Evolutionary conservation across 2,329 filamentous ascomycete species (phyloP), one percentile per base, ranked within the genome.

Genomic region (Grosmannia huntii): DNA sequence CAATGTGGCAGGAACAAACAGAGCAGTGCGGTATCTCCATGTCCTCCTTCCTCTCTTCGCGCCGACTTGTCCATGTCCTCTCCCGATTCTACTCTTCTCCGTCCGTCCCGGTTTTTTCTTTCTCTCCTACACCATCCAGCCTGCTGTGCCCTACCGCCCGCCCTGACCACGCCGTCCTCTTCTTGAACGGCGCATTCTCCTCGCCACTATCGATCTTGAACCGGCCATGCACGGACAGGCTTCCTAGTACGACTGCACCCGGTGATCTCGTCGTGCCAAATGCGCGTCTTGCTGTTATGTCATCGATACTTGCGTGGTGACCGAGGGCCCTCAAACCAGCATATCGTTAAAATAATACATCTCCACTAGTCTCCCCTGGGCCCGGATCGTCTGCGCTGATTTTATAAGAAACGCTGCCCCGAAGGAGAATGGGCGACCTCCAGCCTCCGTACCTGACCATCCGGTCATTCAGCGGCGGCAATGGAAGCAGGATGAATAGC

Each of bases 371-470:
- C 48, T 25, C 10, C 48, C 21, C 23, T 27, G 10, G 21, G 11
- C 3, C 46, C 23, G 23, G 46, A 23, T 25, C 23, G 21, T 12
- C 46, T 49, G 46, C 46, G 12, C 14, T 25, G 48, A 50, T 19
- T 19, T 19, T 50, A 50, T 50, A 50, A 50, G 7, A n/a, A n/a
- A n/a, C n/a, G n/a, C n/a, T n/a, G n/a, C n/a, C n/a, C n/a, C n/a
- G n/a, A n/a, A n/a, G n/a, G n/a, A 46, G 41, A 65, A 77, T 77
- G 75, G 69, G 69, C 59, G 71, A 75, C 58, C 69, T 72, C 52
- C 62, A 64, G 14, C 70, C 72, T 60, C 73, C 77, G 19, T 82
- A 81, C 65, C 71, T 80, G 58, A 79, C 78, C 50, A 76, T 82
- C 64, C 74, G 75, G 65, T 75, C 78, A 57, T 72, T 76, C 65